Evolutionary conservation across 2,329 filamentous ascomycete genomes (phyloP), one percentile per base, ranked within the genome.

Genomic region (Hypoxylon sp.): DNA sequence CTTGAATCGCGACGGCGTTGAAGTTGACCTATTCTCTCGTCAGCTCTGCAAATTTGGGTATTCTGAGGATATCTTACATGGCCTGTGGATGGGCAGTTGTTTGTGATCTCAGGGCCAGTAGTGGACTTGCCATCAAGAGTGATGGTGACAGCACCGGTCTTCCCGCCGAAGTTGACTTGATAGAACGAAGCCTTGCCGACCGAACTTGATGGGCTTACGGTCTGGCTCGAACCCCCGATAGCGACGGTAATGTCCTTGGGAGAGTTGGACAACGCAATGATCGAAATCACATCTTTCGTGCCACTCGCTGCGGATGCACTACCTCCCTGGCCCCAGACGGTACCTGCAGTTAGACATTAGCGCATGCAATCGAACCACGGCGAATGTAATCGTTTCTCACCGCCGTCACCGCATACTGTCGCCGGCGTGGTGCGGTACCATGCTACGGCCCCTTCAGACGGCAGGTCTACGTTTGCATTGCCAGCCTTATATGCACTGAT

Each of bases 401-500:
- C 82, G 13, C 81, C 79, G 13, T 81, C 78, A 13, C 71, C 65
- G 35, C 82, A 81, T 11, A 80, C 53, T 3, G 63, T 37, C 4
- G 63, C 71, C 3, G 76, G 72, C 14, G 74, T 76, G 14, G 75
- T 77, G 11, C 76, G 72, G 53, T 77, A 77, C 75, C 75, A 77
- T 17, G 69, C 76, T 9, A 76, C 48, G n/a, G 74, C 76, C 1
- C 75, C 75, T 24, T 77, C 71, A 44, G 68, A 63, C 1, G 73
- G 72, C 5, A 75, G 17, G 22, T 75, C 67, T 5, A 80, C 72
- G 26, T 78, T 71, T 13, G 75, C 70, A 22, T 76, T 80, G 13
- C 81, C 83, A 14, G 79, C 80, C 74, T 87, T 87, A 78, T 85
- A 87, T 24, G 81, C 81, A 14, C 79, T 76, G 70, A 87, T 86